phyloP scores from a whole-genome alignment of 192 early-diverging fungal species.

The Lunasporangiospora selenospora region DNA sequence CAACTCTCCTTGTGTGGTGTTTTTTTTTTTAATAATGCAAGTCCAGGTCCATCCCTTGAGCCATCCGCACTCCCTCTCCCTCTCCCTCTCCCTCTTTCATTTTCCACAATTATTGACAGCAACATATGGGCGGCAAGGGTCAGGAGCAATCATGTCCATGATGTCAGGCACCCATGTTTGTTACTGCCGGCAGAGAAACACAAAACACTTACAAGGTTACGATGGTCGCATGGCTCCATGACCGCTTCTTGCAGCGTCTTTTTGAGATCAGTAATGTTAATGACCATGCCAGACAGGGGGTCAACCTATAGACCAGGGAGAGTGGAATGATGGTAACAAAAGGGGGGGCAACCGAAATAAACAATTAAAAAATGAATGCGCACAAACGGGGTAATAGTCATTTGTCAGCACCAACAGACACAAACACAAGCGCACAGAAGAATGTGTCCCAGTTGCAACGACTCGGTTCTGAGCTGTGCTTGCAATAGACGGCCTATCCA shows the following conservation, averaged over 20 bases:
- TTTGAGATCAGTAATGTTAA: conserved; percentile 84
- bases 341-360: background rate
- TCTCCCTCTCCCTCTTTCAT: no score
- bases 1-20: no score
- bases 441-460: no score
- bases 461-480: no score
- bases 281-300: conserved; percentile 86
- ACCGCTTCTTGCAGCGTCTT: conserved; percentile 73
- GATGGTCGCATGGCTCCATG: conserved; percentile 86
- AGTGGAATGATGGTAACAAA: background rate
- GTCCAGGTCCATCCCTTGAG: no score
- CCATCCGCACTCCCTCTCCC: no score
- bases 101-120: background rate
- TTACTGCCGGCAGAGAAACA: background rate
- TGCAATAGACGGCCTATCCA: no score
- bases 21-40: no score
- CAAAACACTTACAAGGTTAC: conserved; percentile 68
- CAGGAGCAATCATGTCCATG: background rate
- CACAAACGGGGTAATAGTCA: background rate
- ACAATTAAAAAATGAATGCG: background rate
- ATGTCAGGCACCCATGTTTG: background rate
- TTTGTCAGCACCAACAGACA: conserved; percentile 13
- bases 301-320: conserved; percentile 56
- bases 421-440: background rate
- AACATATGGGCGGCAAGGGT: background rate